These are phyloP conservation scores for Cylindrotheca closterium DNA, from an alignment of 108 stramenopile species.

Conservation along the genomic window DNA sequence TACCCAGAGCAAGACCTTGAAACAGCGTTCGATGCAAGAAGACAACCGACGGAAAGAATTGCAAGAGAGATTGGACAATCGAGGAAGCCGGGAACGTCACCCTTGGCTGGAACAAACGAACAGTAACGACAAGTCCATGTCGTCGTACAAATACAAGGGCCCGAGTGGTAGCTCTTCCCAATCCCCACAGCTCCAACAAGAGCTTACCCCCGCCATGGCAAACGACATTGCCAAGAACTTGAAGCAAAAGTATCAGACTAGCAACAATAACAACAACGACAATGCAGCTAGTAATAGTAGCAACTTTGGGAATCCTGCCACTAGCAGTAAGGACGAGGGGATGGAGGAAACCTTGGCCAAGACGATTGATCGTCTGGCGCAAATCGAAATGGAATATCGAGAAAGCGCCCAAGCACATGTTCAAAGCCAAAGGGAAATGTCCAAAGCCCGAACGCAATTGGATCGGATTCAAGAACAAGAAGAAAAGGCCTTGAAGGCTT, in stretches of 20 bases:
- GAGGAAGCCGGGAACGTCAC: conserved; percentile 1
- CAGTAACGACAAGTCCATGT: neutral
- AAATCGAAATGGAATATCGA: conserved; percentile 2
- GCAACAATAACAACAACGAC: neutral
- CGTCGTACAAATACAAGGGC: too few species aligned
- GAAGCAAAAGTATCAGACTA: too few species aligned
- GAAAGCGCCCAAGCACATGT: neutral
- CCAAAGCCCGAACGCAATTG: conserved; percentile 1
- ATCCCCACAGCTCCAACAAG: neutral
- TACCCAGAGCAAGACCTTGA: conserved; percentile 5
- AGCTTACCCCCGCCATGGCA: conserved; percentile 4
- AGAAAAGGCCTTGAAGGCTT: neutral
- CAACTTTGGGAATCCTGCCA: neutral
- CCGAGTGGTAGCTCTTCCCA: neutral
- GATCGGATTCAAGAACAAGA: conserved; percentile 4
- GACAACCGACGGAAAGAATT: conserved; percentile 4
- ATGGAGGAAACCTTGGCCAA: neutral
- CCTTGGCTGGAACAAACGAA: neutral
- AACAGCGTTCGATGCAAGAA: conserved; percentile 12
- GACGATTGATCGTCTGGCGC: conserved; percentile 1
- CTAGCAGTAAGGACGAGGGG: neutral
- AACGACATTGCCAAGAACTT: conserved; percentile 4
- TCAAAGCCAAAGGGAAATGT: neutral
- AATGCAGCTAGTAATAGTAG: neutral
- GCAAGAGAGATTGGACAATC: neutral